Evolutionary conservation across 2,329 filamentous ascomycete genomes (phyloP).

Genomic region (Diatrype stigma): DNA sequence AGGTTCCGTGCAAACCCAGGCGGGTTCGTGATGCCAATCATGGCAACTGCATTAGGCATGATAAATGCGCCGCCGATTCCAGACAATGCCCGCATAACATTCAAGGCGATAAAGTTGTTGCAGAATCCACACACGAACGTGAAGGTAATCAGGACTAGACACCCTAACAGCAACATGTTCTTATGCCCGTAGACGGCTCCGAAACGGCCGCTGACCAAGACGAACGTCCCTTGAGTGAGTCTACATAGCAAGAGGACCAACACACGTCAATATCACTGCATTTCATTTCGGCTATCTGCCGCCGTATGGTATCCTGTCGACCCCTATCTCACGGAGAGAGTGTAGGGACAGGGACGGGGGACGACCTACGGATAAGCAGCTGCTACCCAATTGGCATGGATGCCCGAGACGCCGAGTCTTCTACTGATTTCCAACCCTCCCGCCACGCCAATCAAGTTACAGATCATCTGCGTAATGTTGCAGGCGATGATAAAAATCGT

Average conservation of each 20-base stretch:
- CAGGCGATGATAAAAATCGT: conserved; percentile 10
- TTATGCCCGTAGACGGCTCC: conserved; percentile 51
- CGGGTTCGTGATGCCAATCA: conserved; percentile 43
- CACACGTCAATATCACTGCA: background rate
- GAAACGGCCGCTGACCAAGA: conserved; percentile 47
- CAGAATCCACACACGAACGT: conserved; percentile 41
- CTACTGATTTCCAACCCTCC: conserved; percentile 25
- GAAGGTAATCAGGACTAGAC: conserved; percentile 37
- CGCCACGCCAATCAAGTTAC: conserved; percentile 25
- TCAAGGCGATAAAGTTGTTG: conserved; percentile 32
- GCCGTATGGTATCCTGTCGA: too few species aligned
- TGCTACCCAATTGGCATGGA: conserved; percentile 35
- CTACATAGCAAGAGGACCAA: conserved; percentile 21
- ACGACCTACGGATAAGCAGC: conserved; percentile 33
- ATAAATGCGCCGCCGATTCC: conserved; percentile 48
- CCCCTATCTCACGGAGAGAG: too few species aligned
- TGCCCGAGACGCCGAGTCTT: conserved; percentile 24
- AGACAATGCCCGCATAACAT: conserved; percentile 32
- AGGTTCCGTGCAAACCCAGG: conserved; percentile 43
- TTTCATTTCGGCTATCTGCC: too few species aligned
- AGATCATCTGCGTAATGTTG: conserved; percentile 23
- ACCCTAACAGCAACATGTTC: conserved; percentile 40
- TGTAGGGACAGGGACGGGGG: too few species aligned
- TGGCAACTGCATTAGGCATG: conserved; percentile 49
- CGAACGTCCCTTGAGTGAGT: conserved; percentile 48